Evolutionary conservation across 2,329 filamentous ascomycete genomes (phyloP).

Genomic region (Ophiosphaerella herpotricha): DNA sequence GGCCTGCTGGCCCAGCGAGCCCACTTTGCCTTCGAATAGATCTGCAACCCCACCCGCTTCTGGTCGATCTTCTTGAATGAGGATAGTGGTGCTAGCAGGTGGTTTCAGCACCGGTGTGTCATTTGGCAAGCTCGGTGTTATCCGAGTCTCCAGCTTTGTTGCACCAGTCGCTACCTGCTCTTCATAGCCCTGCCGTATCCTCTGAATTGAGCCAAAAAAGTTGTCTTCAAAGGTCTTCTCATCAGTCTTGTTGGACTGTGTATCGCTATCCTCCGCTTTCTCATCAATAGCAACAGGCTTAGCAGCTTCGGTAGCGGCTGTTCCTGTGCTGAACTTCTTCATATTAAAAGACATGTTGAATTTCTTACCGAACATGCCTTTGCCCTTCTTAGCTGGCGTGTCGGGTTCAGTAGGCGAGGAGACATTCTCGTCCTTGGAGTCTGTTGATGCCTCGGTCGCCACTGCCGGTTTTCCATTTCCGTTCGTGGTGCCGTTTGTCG

Average conservation of each 20-base stretch:
- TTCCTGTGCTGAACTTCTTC: slow-evolving; percentile 76
- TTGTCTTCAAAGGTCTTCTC: slow-evolving; percentile 77
- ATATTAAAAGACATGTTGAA: slow-evolving; percentile 79
- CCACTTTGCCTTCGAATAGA: slow-evolving; percentile 87
- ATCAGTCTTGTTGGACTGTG: slow-evolving; percentile 61
- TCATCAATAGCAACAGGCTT: slow-evolving; percentile 78
- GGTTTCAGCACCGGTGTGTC: slow-evolving; percentile 79
- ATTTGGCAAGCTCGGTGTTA: slow-evolving; percentile 70
- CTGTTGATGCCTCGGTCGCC: slow-evolving; percentile 33
- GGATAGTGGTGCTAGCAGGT: slow-evolving; percentile 65
- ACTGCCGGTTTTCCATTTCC: slow-evolving; percentile 31
- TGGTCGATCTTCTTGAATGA: slow-evolving; percentile 68
- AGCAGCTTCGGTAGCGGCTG: slow-evolving; percentile 62
- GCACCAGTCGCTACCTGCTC: slow-evolving; percentile 62
- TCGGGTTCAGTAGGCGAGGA: slow-evolving; percentile 49
- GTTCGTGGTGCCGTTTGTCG: slow-evolving; percentile 24
- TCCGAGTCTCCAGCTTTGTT: slow-evolving; percentile 61
- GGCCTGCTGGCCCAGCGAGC: slow-evolving; percentile 73
- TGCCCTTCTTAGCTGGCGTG: slow-evolving; percentile 58
- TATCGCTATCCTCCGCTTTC: slow-evolving; percentile 68
- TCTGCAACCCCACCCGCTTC: slow-evolving; percentile 73
- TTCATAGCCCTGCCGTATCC: slow-evolving; percentile 74
- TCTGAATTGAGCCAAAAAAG: slow-evolving; percentile 73
- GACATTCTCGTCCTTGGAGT: slow-evolving; percentile 33
- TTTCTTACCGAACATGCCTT: slow-evolving; percentile 76